Percentiles rank a stretch among this genome's conserved stretches.
phyloP scores from a whole-genome alignment of 2,329 filamentous ascomycete species.

The Aspergillus pseudotamarii region DNA sequence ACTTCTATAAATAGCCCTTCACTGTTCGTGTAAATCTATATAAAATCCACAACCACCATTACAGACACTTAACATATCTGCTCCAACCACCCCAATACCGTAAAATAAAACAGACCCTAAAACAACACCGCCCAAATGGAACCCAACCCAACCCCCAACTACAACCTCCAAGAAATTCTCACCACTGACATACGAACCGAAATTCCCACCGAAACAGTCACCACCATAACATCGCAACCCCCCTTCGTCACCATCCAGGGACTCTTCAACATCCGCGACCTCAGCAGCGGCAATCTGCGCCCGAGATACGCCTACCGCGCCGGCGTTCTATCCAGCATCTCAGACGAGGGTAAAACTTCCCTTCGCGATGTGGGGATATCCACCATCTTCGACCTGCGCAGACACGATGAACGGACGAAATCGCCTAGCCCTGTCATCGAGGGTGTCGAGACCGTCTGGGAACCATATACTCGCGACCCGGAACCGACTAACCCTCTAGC shows the following conservation, averaged over 20 bases:
- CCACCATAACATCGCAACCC: constrained; percentile 27
- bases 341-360: constrained; percentile 54
- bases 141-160: constrained; percentile 2
- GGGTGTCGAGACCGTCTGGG: constrained; percentile 57
- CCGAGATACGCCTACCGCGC: constrained; percentile 65
- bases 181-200: constrained; percentile 27
- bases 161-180: constrained; percentile 24
- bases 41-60: not conserved
- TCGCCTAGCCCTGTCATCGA: constrained; percentile 54
- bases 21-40: not conserved
- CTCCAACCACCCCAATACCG: not conserved
- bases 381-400: constrained; percentile 70
- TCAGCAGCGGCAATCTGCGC: constrained; percentile 44
- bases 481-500: constrained; percentile 23
- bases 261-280: constrained; percentile 32
- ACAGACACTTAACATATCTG: not conserved
- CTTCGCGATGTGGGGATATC: constrained; percentile 61
- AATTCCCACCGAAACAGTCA: constrained; percentile 24
- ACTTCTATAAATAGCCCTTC: not conserved
- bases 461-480: constrained; percentile 54
- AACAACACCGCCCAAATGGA: constrained; percentile 17
- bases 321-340: constrained; percentile 65
- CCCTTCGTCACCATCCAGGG: constrained; percentile 31
- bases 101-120: not conserved
- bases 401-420: constrained; percentile 48